Evolutionary conservation across 805 yeast species (phyloP).

Genomic region (Kluyveromyces starmeri): DNA sequence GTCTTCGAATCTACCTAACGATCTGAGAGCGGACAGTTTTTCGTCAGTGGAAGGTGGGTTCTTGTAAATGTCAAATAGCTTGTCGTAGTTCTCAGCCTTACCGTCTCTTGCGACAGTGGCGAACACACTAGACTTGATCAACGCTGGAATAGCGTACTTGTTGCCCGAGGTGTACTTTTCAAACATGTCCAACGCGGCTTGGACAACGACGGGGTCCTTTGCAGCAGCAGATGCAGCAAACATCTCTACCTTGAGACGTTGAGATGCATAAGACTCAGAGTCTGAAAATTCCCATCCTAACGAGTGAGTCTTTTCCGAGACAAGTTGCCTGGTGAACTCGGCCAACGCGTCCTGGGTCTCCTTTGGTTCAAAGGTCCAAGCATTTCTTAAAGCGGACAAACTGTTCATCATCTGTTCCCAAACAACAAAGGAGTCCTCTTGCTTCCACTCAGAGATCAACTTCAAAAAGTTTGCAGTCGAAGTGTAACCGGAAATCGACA

Average conservation of each 20-base stretch:
- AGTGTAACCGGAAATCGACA: conserved; percentile 63
- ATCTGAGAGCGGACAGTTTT: conserved; percentile 57
- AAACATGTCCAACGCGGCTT: conserved; percentile 43
- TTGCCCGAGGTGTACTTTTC: conserved; percentile 51
- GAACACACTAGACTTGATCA: conserved; percentile 60
- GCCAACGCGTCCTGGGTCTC: conserved; percentile 40
- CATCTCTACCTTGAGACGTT: conserved; percentile 58
- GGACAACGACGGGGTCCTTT: conserved; percentile 39
- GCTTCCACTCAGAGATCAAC: conserved; percentile 51
- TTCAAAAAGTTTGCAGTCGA: conserved; percentile 51
- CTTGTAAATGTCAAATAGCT: conserved; percentile 49
- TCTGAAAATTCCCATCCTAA: conserved; percentile 59
- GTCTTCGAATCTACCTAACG: conserved; percentile 57
- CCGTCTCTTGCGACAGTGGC: conserved; percentile 59
- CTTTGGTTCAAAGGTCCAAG: conserved; percentile 48
- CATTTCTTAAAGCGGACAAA: conserved; percentile 39
- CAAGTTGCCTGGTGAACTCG: conserved; percentile 45
- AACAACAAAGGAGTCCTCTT: conserved; percentile 54
- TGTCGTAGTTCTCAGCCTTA: conserved; percentile 51
- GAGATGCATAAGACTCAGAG: conserved; percentile 48
- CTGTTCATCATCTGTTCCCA: conserved; percentile 53
- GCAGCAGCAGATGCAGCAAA: conserved; percentile 51
- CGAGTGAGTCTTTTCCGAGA: conserved; percentile 41
- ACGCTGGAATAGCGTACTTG: conserved; percentile 61
- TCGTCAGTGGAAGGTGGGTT: conserved; percentile 56